Evolutionary conservation across 129 eudicot genomes (phyloP).

Genomic region (Oenanthe sinensis): DNA sequence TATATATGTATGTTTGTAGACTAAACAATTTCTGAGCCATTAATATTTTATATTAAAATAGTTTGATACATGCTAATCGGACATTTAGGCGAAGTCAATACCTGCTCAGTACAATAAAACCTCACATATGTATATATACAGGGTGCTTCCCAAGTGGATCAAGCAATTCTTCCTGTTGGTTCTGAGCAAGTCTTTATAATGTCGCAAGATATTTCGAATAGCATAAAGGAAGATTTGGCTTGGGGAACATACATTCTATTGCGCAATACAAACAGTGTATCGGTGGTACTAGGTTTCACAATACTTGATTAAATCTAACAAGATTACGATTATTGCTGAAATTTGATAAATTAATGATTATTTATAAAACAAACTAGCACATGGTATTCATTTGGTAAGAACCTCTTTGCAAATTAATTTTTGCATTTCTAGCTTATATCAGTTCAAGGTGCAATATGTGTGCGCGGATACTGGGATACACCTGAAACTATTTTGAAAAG

Average conservation of each 20-base stretch:
- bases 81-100: not conserved
- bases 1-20: not conserved
- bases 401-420: slow-evolving; percentile 11
- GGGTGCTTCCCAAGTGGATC: slow-evolving; percentile 56
- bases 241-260: slow-evolving; percentile 59
- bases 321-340: not conserved
- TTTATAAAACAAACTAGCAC: not conserved
- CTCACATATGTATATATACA: slow-evolving; percentile 15
- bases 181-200: slow-evolving; percentile 57
- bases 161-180: slow-evolving; percentile 53
- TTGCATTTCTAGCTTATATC: slow-evolving; percentile 51
- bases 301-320: not conserved
- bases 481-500: slow-evolving; percentile 49
- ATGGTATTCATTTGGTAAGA: not conserved
- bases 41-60: no score
- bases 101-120: not conserved
- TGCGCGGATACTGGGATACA: slow-evolving; percentile 85
- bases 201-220: slow-evolving; percentile 48
- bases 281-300: not conserved
- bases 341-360: not conserved
- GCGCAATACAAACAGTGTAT: slow-evolving; percentile 1
- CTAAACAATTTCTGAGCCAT: not conserved
- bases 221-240: slow-evolving; percentile 64
- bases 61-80: not conserved
- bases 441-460: slow-evolving; percentile 50